These are phyloP conservation scores for Cenchrus purpureus DNA, from an alignment of 176 grass and related monocot species.

Conservation along the genomic window DNA sequence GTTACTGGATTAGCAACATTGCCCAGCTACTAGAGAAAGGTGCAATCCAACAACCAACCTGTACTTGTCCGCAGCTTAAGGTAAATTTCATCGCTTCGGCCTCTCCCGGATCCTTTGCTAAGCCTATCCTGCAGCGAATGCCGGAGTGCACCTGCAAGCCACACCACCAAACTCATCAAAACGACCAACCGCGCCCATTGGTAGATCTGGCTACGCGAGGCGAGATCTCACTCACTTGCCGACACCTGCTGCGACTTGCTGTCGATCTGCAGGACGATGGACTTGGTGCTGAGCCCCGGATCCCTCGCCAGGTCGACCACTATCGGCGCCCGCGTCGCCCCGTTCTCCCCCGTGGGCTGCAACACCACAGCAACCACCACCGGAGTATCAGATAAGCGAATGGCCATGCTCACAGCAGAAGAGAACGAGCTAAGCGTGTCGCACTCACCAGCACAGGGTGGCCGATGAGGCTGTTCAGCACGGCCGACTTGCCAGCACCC, in stretches of 20 bases:
- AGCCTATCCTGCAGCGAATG: slow-evolving; percentile 96
- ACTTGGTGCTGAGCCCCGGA: slow-evolving; percentile 79
- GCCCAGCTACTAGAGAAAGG: slow-evolving; percentile 15
- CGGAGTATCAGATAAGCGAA: slow-evolving; percentile 17
- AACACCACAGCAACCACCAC: slow-evolving; percentile 37
- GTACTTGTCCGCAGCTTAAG: slow-evolving; percentile 87
- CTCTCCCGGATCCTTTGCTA: slow-evolving; percentile 78
- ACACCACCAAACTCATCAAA: slow-evolving; percentile 45
- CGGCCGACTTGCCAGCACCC: slow-evolving; percentile 94
- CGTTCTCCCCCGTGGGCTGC: slow-evolving; percentile 97
- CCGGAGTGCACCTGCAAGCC: slow-evolving; percentile 73
- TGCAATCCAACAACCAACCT: slow-evolving; percentile 49
- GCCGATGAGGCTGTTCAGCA: slow-evolving; percentile 92
- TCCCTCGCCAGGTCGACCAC: slow-evolving; percentile 80
- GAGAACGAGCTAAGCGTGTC: neutral
- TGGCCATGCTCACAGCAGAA: slow-evolving; percentile 9
- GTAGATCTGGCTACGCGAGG: slow-evolving; percentile 27
- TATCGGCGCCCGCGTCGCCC: slow-evolving; percentile 88
- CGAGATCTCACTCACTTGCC: slow-evolving; percentile 83
- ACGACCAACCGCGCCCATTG: slow-evolving; percentile 32
- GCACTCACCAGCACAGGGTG: slow-evolving; percentile 89
- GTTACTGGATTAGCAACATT: slow-evolving; percentile 23
- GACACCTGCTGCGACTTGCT: slow-evolving; percentile 99
- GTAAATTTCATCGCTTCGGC: slow-evolving; percentile 73
- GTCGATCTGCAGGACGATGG: slow-evolving; percentile 90